Base-by-base conservation (phyloP, 192 early-diverging fungal genomes). In the Backusella liffmaniae region DNA sequence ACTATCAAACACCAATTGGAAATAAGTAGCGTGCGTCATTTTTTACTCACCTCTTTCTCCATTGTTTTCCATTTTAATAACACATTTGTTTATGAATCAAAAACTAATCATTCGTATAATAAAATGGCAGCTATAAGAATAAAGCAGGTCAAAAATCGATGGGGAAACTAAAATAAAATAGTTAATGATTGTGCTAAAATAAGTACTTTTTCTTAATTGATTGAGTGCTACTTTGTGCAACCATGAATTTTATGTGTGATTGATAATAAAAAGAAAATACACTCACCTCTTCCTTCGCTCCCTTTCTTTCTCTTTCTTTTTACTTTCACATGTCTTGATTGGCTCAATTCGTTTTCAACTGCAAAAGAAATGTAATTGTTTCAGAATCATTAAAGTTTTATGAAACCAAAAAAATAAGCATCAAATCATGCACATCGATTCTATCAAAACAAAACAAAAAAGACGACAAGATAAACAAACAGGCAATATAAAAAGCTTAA, bases 351-450 rank as follows among this genome's bases (percentile, higher is more conserved):
- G 10, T 37, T 37, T 37, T 10, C 1, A 37, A 37, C 21, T 18
- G 30, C 30, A 32, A 32, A 32, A 9, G 26, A 56, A 10, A n/a
- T 62, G 5, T 26, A 12, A 62, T 62, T 62, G 56, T 62, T 62
- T 62, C 56, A 62, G 56, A 29, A 62, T 62, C 56, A 62, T 56
- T 56, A 29, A 29, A 62, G 56, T 29, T 62, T 62, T 62, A 62
- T 62, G 23, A 62, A 29, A 62, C 56, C 29, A 62, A 23, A 62
- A 62, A 62, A 3, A 10, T 1, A 21, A 23, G n/a, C 7, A 21
- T 39, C 37, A 41, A 41, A 41, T 9, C 39, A 41, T 29, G 56
- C 56, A 62, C 2, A 56, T 8, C 53, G 7, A 56, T 10, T 26
- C 46, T 23, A 62, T 62, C 21, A 62, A 62, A 62, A 29, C 21